These are phyloP conservation scores for Fusarium nisikadoi DNA, from an alignment of 2,329 filamentous ascomycete genomes.

Conservation along the genomic window DNA sequence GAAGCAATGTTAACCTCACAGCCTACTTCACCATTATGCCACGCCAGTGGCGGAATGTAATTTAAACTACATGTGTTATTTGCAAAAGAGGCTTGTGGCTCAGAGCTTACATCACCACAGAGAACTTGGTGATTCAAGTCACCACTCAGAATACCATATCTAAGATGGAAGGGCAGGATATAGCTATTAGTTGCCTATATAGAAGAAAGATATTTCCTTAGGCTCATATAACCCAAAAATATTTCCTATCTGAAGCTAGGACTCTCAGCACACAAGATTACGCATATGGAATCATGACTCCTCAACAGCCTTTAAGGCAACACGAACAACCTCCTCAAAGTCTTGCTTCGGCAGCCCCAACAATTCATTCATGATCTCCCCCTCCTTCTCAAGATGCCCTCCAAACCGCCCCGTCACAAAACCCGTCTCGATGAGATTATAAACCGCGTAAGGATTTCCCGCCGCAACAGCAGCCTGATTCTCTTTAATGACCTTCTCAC, in stretches of 20 bases:
- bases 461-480: background rate
- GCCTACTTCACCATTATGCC: background rate
- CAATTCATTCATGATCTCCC: background rate
- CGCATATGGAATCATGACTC: background rate
- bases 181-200: fast-evolving
- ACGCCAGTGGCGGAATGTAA: too few species aligned
- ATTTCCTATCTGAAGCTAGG: fast-evolving
- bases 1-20: background rate
- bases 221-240: fast-evolving
- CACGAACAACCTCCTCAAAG: background rate
- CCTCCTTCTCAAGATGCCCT: slow-evolving; percentile 8
- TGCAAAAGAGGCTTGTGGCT: too few species aligned
- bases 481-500: background rate
- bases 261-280: too few species aligned
- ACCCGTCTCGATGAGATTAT: slow-evolving; percentile 1
- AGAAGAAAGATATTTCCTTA: too few species aligned
- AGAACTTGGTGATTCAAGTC: background rate
- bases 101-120: too few species aligned
- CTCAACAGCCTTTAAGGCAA: background rate
- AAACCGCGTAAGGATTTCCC: background rate
- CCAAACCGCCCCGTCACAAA: slow-evolving; percentile 5
- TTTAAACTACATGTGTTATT: too few species aligned
- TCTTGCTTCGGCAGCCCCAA: background rate
- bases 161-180: background rate
- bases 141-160: too few species aligned